phyloP scores from a whole-genome alignment of 352 stramenopile genomes.

The Pythium brachiatum region DNA sequence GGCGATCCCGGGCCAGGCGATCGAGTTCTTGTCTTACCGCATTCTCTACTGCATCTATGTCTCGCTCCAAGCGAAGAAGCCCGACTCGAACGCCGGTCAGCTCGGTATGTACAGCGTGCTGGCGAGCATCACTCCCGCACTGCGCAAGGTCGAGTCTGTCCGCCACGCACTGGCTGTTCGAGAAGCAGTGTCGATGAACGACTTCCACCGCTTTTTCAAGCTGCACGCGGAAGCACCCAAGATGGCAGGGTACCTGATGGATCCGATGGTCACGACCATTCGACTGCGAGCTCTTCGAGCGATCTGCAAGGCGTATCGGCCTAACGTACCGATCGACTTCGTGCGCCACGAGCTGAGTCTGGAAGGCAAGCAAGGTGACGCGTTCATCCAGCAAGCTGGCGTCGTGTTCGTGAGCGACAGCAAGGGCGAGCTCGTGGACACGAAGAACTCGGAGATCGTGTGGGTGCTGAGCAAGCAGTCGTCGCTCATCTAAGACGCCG shows the following conservation, averaged over 20 bases:
- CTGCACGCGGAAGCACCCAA: conserved; percentile 85
- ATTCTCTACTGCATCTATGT: conserved; percentile 91
- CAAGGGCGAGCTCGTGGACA: conserved; percentile 62
- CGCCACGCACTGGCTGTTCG: conserved; percentile 75
- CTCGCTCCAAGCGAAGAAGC: conserved; percentile 84
- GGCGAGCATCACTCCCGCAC: conserved; percentile 42
- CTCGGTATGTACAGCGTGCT: conserved; percentile 86
- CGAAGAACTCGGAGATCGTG: conserved; percentile 81
- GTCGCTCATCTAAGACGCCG: conserved; percentile 70
- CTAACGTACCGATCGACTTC: conserved; percentile 69
- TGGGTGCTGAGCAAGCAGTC: conserved; percentile 78
- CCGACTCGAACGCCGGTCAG: conserved; percentile 77
- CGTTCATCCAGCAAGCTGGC: conserved; percentile 74
- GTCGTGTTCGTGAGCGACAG: conserved; percentile 64
- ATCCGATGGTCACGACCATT: conserved; percentile 80
- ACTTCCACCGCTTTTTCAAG: conserved; percentile 89
- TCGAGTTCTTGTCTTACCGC: conserved; percentile 87
- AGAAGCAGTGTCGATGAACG: conserved; percentile 78
- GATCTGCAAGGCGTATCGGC: conserved; percentile 87
- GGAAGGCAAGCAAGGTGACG: conserved; percentile 59
- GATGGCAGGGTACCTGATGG: conserved; percentile 90
- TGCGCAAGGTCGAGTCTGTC: conserved; percentile 56
- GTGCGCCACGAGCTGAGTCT: conserved; percentile 75
- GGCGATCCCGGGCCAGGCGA: conserved; percentile 59
- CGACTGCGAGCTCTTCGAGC: conserved; percentile 75